Conservation (phyloP, 2,329 filamentous ascomycete species). For the Colletotrichum sp. region DNA sequence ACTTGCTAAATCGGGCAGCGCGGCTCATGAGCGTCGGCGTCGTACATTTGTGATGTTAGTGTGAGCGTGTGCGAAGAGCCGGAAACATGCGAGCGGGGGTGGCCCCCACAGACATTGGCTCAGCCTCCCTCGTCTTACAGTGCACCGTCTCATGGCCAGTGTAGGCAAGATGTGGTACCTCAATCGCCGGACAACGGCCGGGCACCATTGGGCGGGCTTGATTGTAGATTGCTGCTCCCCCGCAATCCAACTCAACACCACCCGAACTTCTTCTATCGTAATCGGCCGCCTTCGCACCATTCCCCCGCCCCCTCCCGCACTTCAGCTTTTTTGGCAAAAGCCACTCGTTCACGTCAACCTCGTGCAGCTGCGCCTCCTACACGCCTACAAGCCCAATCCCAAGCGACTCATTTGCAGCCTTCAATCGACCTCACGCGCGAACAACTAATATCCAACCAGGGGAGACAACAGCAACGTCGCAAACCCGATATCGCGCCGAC, state of each 20-base stretch:
- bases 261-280: slow-evolving; percentile 1
- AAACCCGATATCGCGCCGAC: background rate
- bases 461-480: background rate
- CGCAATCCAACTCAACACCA: slow-evolving; percentile 13
- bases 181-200: background rate
- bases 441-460: background rate
- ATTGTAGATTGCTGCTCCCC: slow-evolving; percentile 5
- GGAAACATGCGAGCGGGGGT: background rate
- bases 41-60: background rate
- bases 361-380: background rate
- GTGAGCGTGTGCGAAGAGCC: background rate
- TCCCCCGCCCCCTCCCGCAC: background rate
- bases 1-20: background rate
- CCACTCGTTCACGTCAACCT: background rate
- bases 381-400: background rate
- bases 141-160: background rate
- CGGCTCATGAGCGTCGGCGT: background rate
- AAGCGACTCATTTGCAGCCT: background rate
- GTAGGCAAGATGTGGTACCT: background rate
- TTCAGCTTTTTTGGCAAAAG: background rate
- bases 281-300: slow-evolving; percentile 12
- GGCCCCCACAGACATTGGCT: background rate
- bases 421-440: background rate
- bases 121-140: background rate
- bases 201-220: background rate